phyloP scores from a whole-genome alignment of 2,329 filamentous ascomycete species.

The Aureobasidium namibiae region DNA sequence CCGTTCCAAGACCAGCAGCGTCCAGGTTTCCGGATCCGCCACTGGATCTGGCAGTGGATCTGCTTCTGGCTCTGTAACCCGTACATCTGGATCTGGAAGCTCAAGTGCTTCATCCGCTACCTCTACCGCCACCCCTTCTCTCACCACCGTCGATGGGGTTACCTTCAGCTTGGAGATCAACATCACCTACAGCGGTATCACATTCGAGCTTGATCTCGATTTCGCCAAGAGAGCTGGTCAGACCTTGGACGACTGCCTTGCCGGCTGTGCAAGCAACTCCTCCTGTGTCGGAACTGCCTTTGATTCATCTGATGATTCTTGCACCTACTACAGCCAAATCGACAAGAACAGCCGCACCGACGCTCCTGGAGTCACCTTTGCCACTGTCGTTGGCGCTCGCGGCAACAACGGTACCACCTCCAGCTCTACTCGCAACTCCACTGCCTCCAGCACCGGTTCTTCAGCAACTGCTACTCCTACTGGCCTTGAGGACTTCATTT shows the following conservation, averaged over 20 bases:
- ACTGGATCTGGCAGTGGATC: not conserved
- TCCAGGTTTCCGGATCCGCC: not conserved
- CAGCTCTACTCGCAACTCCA: not conserved
- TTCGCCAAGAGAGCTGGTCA: slow-evolving; percentile 6
- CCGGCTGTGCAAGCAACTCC: not conserved
- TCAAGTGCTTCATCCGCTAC: not conserved
- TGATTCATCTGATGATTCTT: not conserved
- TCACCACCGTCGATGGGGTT: not conserved
- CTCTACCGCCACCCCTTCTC: not conserved
- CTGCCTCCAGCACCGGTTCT: not conserved
- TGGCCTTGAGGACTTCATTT: not conserved
- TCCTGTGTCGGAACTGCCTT: not conserved
- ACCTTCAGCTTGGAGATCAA: not conserved
- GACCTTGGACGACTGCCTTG: not conserved
- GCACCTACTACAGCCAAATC: slow-evolving; percentile 7
- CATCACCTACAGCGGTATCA: not conserved
- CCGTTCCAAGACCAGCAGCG: not conserved
- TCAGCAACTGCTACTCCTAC: not conserved
- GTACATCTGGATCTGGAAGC: not conserved
- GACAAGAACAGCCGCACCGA: no score
- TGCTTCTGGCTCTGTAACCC: not conserved
- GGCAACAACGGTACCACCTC: not conserved
- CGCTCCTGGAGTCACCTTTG: slow-evolving; percentile 5
- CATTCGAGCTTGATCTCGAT: not conserved
- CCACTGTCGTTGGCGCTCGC: not conserved